Base-by-base conservation (phyloP, 192 early-diverging fungal genomes). In the Coemansia sp. region DNA sequence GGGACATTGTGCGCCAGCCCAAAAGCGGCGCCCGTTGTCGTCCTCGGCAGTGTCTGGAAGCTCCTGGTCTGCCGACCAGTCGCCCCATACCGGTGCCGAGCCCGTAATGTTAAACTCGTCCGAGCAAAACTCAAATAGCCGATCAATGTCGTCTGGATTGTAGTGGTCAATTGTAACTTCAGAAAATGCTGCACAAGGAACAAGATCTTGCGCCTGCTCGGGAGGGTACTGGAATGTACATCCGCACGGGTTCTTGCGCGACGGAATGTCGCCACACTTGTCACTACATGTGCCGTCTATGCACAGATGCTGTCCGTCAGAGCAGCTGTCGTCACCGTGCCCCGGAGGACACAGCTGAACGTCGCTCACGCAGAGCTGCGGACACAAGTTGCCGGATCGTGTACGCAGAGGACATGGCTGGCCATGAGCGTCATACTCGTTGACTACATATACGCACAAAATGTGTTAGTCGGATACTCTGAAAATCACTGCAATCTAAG, bases 221-320 rank as follows among this genome's bases (percentile, higher is more conserved):
- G 75, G 66, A 19, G 67, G 58, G 50, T 69, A 54, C 65, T 68
- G 65, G 57, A 57, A 73, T 12, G 29, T 47, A 19, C 85, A 86
- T 29, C 71, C 65, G 59, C 85, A 86, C 8, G 62, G 63, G 47
- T 84, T 82, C 39, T 61, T 61, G 24, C 68, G 63, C 29, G 45
- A 51, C 38, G 76, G 67, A 43, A 61, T 55, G 66, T 79, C 45
- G 41, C 67, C 49, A 49, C 85, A 84, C 4, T 54, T 37, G 22
- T 58, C 72, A 65, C 62, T 68, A 57, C 85, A 86, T 6, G 58
- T 24, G 19, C 85, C 84, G 53, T 86, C 85, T 5, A 75, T 69
- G 57, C 85, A 86, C 29, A 79, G 73, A 6, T 62, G 39, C 56
- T 79, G 62, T 35, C 82, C 82, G 49, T 41, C 19, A 39, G 78